Conservation (phyloP, 495 filamentous ascomycete genomes). For the Penicillium ochrochloron region DNA sequence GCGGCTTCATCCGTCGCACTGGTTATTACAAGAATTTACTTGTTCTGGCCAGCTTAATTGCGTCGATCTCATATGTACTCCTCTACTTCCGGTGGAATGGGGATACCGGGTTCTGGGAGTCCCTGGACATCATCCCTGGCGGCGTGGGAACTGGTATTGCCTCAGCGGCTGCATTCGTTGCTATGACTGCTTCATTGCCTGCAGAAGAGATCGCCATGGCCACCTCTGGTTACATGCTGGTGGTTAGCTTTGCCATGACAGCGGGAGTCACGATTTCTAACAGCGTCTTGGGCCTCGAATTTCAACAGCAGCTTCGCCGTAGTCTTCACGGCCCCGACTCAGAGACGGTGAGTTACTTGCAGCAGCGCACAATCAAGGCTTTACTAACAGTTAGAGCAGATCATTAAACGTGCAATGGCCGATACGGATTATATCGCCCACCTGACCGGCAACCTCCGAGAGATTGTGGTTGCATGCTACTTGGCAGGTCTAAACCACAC, state of each 20-base stretch:
- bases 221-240: constrained; percentile 57
- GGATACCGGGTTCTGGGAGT: constrained; percentile 61
- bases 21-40: constrained; percentile 63
- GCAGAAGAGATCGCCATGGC: constrained; percentile 59
- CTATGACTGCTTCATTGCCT: constrained; percentile 57
- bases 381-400: constrained; percentile 23
- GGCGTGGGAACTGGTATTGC: constrained; percentile 61
- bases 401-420: constrained; percentile 43
- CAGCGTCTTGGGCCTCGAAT: constrained; percentile 42
- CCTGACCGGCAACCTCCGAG: constrained; percentile 34
- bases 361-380: neutral
- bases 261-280: constrained; percentile 56
- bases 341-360: constrained; percentile 25
- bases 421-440: constrained; percentile 43
- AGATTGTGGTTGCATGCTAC: constrained; percentile 43
- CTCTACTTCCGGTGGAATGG: constrained; percentile 67
- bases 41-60: constrained; percentile 53
- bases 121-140: constrained; percentile 65
- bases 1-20: constrained; percentile 60
- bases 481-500: constrained; percentile 42
- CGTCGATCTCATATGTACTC: constrained; percentile 56
- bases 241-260: constrained; percentile 55
- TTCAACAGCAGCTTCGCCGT: constrained; percentile 34
- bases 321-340: constrained; percentile 37
- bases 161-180: constrained; percentile 57